These are phyloP conservation scores for Termitomyces sp. DNA, from an alignment of 768 basidiomycete genomes.

Conservation along the genomic window DNA sequence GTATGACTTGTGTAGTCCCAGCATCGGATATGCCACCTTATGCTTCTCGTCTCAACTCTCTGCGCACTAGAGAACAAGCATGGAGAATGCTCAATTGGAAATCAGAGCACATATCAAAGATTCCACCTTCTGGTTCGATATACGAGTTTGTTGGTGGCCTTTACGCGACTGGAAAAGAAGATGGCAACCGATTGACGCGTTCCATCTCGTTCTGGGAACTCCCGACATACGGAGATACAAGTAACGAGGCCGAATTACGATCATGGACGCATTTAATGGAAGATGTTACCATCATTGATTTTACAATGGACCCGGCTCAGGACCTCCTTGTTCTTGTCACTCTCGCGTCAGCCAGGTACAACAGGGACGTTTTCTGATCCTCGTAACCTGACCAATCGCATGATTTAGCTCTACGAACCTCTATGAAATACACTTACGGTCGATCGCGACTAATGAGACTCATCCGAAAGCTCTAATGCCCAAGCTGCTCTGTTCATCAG, in stretches of 20 bases:
- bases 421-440: slow-evolving; percentile 51
- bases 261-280: slow-evolving; percentile 45
- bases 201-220: slow-evolving; percentile 53
- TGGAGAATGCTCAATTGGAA: slow-evolving; percentile 47
- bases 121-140: slow-evolving; percentile 45
- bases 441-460: slow-evolving; percentile 49
- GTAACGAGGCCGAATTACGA: slow-evolving; percentile 23
- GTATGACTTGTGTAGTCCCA: slow-evolving; percentile 39
- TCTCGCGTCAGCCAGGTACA: slow-evolving; percentile 41
- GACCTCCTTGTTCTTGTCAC: slow-evolving; percentile 53
- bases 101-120: slow-evolving; percentile 32
- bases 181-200: slow-evolving; percentile 37
- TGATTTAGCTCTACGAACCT: slow-evolving; percentile 35
- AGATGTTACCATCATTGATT: slow-evolving; percentile 47
- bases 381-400: slow-evolving; percentile 5
- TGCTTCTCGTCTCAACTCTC: slow-evolving; percentile 37
- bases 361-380: neutral
- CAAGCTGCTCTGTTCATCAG: slow-evolving; percentile 38
- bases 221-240: slow-evolving; percentile 30
- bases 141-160: slow-evolving; percentile 52
- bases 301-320: slow-evolving; percentile 57
- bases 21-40: slow-evolving; percentile 30
- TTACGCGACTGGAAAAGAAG: slow-evolving; percentile 50
- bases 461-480: slow-evolving; percentile 44
- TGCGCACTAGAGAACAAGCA: slow-evolving; percentile 43